phyloP scores from a whole-genome alignment of 2,329 filamentous ascomycete genomes.

The Tolypocladium pustulatum region DNA sequence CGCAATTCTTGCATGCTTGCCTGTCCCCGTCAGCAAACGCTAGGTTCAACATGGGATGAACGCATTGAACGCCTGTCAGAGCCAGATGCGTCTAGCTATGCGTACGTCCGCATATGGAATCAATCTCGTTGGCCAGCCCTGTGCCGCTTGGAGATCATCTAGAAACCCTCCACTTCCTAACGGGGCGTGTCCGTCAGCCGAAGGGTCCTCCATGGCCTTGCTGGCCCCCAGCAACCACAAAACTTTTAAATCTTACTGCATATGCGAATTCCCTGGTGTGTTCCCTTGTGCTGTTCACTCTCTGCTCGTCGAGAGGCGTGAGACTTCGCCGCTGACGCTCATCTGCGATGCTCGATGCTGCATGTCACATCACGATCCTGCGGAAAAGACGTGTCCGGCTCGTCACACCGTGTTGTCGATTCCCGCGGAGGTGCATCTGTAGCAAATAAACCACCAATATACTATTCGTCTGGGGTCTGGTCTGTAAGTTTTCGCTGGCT shows the following conservation, averaged over 20 bases:
- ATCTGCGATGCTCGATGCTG: not conserved
- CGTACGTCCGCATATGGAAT: not conserved
- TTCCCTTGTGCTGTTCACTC: not conserved
- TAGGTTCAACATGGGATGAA: not conserved
- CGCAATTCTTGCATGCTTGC: not conserved
- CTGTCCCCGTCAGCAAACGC: not conserved
- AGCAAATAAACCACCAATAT: not conserved
- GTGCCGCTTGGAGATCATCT: not conserved
- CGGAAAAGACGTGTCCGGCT: not conserved
- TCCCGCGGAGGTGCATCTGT: not conserved
- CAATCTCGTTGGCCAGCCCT: not conserved
- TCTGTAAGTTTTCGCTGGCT: not conserved
- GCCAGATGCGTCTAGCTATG: not conserved
- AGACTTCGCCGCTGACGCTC: not conserved
- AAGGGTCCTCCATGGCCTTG: not conserved
- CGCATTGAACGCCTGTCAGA: not conserved
- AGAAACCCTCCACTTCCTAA: not conserved
- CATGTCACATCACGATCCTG: not conserved
- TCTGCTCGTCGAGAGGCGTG: not conserved
- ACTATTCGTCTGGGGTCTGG: not conserved
- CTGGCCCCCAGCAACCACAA: not conserved
- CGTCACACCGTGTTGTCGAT: no score
- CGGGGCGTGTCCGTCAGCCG: not conserved
- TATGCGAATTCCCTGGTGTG: not conserved
- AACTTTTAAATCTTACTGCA: slow-evolving; percentile 2